phyloP scores from a whole-genome alignment of 257 asterid species.

The Ilex asprella region DNA sequence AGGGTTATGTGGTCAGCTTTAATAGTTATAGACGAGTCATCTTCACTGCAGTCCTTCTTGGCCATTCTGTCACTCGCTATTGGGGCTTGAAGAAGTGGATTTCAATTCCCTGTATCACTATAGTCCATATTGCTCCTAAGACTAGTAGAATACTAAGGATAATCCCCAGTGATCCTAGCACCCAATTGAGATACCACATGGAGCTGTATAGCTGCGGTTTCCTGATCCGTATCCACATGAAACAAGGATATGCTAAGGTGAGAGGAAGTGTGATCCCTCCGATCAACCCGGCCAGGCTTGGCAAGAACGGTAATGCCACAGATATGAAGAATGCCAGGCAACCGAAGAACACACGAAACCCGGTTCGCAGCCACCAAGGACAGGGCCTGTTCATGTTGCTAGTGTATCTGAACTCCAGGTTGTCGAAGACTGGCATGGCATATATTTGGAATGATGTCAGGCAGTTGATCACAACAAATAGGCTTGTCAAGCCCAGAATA shows the following conservation, averaged over 20 bases:
- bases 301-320: conserved; percentile 74
- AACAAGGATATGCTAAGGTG: conserved; percentile 83
- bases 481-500: conserved; percentile 47
- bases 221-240: conserved; percentile 69
- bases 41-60: neutral
- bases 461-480: conserved; percentile 62
- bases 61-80: neutral
- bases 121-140: conserved; percentile 69
- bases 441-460: conserved; percentile 85
- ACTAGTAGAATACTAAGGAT: conserved; percentile 49
- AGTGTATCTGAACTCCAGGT: conserved; percentile 73
- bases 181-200: conserved; percentile 71
- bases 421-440: conserved; percentile 92
- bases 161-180: conserved; percentile 63
- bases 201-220: conserved; percentile 42
- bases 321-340: conserved; percentile 73
- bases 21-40: too few relatives aligned
- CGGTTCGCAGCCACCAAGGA: conserved; percentile 73
- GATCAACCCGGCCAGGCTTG: conserved; percentile 63
- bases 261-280: conserved; percentile 81
- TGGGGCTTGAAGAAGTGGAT: conserved; percentile 71
- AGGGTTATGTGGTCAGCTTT: too few relatives aligned
- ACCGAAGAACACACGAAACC: conserved; percentile 53
- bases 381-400: conserved; percentile 66
- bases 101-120: conserved; percentile 57